phyloP scores from a whole-genome alignment of 2,329 filamentous ascomycete genomes.

The Colletotrichum kahawae region DNA sequence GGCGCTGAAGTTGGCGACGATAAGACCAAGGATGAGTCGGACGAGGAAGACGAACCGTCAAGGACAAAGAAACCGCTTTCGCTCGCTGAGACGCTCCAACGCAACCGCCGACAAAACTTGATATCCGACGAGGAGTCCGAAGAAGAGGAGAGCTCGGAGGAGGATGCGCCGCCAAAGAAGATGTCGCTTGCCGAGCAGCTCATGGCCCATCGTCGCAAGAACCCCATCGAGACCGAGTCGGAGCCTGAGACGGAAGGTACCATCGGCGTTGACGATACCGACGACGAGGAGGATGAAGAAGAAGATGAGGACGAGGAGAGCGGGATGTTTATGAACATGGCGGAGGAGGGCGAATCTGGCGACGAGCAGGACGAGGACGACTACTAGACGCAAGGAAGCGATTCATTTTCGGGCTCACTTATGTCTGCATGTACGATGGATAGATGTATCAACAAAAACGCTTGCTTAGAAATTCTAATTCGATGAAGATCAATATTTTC shows the following conservation, averaged over 20 bases:
- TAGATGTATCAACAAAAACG: not conserved
- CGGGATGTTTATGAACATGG: constrained; percentile 36
- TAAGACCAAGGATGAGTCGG: not conserved
- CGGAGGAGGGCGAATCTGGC: constrained; percentile 29
- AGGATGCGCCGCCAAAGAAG: constrained; percentile 13
- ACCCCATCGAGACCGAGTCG: constrained; percentile 22
- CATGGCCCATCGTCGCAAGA: constrained; percentile 21
- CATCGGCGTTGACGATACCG: constrained; percentile 23
- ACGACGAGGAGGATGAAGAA: constrained; percentile 20
- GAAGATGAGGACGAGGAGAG: constrained; percentile 25
- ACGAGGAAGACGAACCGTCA: not conserved
- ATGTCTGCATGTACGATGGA: not conserved
- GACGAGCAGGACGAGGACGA: constrained; percentile 1
- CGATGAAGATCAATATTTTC: rapidly evolving
- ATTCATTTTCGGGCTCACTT: not conserved
- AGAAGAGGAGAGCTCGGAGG: not conserved
- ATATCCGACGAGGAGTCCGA: constrained; percentile 1
- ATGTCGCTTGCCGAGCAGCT: constrained; percentile 29
- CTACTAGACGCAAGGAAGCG: not conserved
- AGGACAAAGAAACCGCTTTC: not conserved
- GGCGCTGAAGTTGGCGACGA: not conserved
- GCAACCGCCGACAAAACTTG: constrained; percentile 7
- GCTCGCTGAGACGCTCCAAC: constrained; percentile 4
- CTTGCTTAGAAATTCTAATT: not conserved
- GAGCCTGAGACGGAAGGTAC: constrained; percentile 25